Evolutionary conservation across 768 basidiomycete genomes (phyloP).

Genomic region (Phylloporus arenicola): DNA sequence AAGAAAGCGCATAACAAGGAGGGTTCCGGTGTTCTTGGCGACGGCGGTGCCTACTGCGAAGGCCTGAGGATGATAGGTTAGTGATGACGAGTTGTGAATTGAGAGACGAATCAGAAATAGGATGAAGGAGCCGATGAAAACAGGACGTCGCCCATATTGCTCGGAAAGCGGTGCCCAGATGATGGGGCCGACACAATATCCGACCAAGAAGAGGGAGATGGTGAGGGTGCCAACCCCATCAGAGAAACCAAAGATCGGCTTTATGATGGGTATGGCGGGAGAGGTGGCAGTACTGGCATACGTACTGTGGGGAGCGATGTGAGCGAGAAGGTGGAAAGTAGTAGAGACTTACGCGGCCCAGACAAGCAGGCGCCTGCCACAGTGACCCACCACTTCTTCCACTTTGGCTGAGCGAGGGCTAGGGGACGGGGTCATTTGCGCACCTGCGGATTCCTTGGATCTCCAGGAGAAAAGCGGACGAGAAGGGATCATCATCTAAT

Average conservation of each 20-base stretch:
- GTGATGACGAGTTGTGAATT: background rate
- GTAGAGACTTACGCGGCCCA: slow-evolving; percentile 43
- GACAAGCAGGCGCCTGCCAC: slow-evolving; percentile 45
- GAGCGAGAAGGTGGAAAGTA: background rate
- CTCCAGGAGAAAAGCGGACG: slow-evolving; percentile 32
- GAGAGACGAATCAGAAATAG: slow-evolving; percentile 44
- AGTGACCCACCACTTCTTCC: slow-evolving; percentile 48
- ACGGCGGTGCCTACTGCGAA: slow-evolving; percentile 64
- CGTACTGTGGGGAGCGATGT: slow-evolving; percentile 36
- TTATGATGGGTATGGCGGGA: slow-evolving; percentile 42
- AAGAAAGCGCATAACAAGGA: slow-evolving; percentile 67
- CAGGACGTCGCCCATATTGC: slow-evolving; percentile 50
- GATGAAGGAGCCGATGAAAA: slow-evolving; percentile 53
- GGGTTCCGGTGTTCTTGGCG: slow-evolving; percentile 51
- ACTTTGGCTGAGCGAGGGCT: slow-evolving; percentile 26
- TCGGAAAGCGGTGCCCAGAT: slow-evolving; percentile 55
- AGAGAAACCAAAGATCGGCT: slow-evolving; percentile 44
- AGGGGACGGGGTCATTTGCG: background rate
- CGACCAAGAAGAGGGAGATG: slow-evolving; percentile 60
- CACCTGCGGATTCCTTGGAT: slow-evolving; percentile 46
- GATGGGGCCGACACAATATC: slow-evolving; percentile 61
- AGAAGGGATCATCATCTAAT: slow-evolving; percentile 20
- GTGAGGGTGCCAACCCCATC: slow-evolving; percentile 48
- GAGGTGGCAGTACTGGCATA: slow-evolving; percentile 60
- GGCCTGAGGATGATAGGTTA: slow-evolving; percentile 28